Base-by-base conservation (phyloP, 108 stramenopile species). In the Mediolabrus comicus region DNA sequence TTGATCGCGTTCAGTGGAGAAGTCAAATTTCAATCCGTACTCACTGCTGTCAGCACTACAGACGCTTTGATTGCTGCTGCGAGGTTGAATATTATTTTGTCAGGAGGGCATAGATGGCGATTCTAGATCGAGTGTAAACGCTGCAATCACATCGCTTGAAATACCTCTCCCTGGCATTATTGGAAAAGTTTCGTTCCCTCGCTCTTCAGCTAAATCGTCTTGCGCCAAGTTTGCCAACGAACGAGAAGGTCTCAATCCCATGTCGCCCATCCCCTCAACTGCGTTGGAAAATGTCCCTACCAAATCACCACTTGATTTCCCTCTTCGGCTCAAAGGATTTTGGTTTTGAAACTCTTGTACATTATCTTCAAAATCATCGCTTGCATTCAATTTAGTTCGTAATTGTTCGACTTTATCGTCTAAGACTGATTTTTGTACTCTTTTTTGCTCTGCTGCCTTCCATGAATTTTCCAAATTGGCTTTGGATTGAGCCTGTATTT, bases 391-490 rank as follows among this genome's bases (percentile, higher is more conserved):
- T 25, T 55, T 55, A 1, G 26, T 17, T 24, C 22, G 54, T 33
- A 63, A 25, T 16, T 36, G 10, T 19, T n/a, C 60, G 17, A 62
- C 9, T 25, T 53, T 28, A 28, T 62, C 62, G 22, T 72, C 71
- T 7, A 72, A 34, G 11, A 52, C 53, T 11, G 60, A 51, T 24
- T 39, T 62, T 46, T 62, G 33, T 5, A 54, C 60, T 38, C 61
- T 24, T n/a, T 55, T 36, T 12, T 54, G 61, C 25, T 72, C 71
- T 4, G 71, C 51, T 63, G 35, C 71, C 31, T 43, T 51, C 71
- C 71, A 72, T 43, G 71, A 62, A 32, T 53, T 51, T 30, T 72
- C 71, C 24, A 72, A 52, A 9, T 72, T 72, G 2, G 41, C 41
- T 41, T 72, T 62, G 4, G 71, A 51, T 38, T 61, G 61, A 4